Conservation (phyloP, 169 alveolate species). For the Eimeria acervulina region DNA sequence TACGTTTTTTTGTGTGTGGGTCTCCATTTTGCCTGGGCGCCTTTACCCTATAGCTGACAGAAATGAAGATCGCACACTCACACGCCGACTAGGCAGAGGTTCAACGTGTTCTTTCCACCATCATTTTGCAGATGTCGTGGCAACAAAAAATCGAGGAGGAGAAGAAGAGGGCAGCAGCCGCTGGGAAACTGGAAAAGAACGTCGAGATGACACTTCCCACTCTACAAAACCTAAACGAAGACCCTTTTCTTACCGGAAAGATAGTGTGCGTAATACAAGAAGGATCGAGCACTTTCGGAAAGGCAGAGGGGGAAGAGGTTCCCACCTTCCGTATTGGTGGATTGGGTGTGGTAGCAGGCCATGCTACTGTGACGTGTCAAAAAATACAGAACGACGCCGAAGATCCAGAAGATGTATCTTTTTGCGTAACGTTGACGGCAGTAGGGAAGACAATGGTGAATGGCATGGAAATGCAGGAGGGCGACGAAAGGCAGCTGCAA, state of each 20-base stretch:
- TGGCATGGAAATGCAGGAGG: slow-evolving; percentile 73
- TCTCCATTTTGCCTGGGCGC: background rate
- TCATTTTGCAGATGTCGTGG: slow-evolving; percentile 79
- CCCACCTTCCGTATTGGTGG: slow-evolving; percentile 83
- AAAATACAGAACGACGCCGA: slow-evolving; percentile 33
- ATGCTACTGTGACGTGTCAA: slow-evolving; percentile 63
- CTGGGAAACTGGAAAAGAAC: slow-evolving; percentile 80
- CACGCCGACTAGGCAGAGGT: background rate
- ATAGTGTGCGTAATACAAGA: slow-evolving; percentile 83
- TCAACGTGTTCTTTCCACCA: background rate
- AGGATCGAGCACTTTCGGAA: slow-evolving; percentile 90
- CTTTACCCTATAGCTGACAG: background rate
- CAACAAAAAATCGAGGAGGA: slow-evolving; percentile 85
- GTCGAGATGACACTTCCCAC: slow-evolving; percentile 87
- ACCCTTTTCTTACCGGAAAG: slow-evolving; percentile 92
- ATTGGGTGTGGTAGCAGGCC: slow-evolving; percentile 75
- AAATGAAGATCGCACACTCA: background rate
- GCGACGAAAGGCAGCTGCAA: slow-evolving; percentile 44
- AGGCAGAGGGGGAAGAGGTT: slow-evolving; percentile 85
- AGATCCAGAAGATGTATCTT: slow-evolving; percentile 66
- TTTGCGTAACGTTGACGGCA: slow-evolving; percentile 51
- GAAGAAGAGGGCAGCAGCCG: slow-evolving; percentile 85
- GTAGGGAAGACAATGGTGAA: slow-evolving; percentile 82
- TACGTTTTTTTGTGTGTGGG: background rate
- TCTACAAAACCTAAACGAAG: slow-evolving; percentile 93